Percentiles rank a stretch among this genome's conserved stretches.
Evolutionary conservation across 768 basidiomycete genomes (phyloP).

Genomic region (Porphyrellus cyaneotinctus): DNA sequence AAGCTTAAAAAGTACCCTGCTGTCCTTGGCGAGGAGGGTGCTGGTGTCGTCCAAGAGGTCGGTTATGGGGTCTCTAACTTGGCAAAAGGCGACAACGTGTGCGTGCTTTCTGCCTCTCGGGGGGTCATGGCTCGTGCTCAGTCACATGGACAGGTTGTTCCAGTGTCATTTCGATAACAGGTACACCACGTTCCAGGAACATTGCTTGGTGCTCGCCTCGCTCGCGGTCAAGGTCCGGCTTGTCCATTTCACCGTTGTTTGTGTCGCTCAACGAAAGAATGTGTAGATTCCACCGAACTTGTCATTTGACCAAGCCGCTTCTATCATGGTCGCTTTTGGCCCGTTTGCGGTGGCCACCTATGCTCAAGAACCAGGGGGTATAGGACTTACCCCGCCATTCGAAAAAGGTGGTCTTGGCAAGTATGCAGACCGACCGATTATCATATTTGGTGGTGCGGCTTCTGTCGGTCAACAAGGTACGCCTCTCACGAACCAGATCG

Average conservation of each 20-base stretch:
- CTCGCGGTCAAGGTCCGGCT: constrained; percentile 11
- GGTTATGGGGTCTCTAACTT: constrained; percentile 34
- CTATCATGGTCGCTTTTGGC: constrained; percentile 31
- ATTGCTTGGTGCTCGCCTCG: constrained; percentile 13
- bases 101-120: background rate
- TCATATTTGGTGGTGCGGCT: constrained; percentile 36
- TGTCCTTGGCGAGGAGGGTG: constrained; percentile 34
- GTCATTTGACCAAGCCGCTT: constrained; percentile 35
- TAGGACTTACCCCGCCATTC: constrained; percentile 29
- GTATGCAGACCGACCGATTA: constrained; percentile 28
- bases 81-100: constrained; percentile 32
- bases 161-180: constrained; percentile 2
- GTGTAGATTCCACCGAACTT: constrained; percentile 31
- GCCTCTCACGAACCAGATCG: background rate
- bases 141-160: background rate
- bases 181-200: constrained; percentile 23
- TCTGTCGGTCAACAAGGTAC: constrained; percentile 37
- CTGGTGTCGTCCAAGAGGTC: constrained; percentile 35
- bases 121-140: too few species aligned
- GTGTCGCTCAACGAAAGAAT: background rate
- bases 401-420: constrained; percentile 25
- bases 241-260: background rate
- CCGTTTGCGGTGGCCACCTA: constrained; percentile 35
- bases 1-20: constrained; percentile 32
- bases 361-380: constrained; percentile 22